Evolutionary conservation across 192 early-diverging fungal genomes (phyloP).

Genomic region (Mortierella antarctica): DNA sequence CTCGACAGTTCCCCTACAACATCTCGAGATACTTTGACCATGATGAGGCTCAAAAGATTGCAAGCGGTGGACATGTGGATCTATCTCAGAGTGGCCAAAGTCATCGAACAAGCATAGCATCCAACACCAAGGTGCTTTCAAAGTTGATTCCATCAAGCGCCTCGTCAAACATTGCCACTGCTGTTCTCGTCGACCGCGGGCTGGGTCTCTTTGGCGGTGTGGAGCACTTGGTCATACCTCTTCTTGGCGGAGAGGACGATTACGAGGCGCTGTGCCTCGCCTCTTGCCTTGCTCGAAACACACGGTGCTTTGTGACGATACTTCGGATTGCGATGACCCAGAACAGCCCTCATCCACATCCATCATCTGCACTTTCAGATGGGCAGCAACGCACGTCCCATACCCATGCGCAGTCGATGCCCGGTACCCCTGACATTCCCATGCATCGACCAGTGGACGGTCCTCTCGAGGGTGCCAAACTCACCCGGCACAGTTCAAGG

Average conservation of each 20-base stretch:
- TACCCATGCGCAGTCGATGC: neutral
- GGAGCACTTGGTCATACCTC: conserved; percentile 74
- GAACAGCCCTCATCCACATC: neutral
- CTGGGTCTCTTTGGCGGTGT: conserved; percentile 48
- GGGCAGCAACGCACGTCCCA: neutral
- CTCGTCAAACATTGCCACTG: conserved; percentile 26
- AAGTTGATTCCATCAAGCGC: conserved; percentile 45
- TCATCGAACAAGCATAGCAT: conserved; percentile 78
- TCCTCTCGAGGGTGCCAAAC: neutral
- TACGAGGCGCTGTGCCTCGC: conserved; percentile 69
- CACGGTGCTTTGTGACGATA: conserved; percentile 62
- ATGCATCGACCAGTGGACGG: conserved; percentile 2
- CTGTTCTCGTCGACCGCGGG: conserved; percentile 56
- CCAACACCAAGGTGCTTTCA: conserved; percentile 51
- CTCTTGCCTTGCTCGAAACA: conserved; percentile 60
- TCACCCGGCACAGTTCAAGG: neutral
- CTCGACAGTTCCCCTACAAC: conserved; percentile 31
- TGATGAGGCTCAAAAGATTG: conserved; percentile 52
- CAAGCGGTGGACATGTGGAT: conserved; percentile 37
- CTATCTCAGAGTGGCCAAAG: conserved; percentile 61
- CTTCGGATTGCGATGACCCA: conserved; percentile 54
- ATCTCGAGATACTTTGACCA: conserved; percentile 45
- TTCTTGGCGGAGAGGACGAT: conserved; percentile 82
- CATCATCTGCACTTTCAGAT: neutral
- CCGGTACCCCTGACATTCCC: neutral